Evolutionary conservation across 768 basidiomycete genomes (phyloP).

Genomic region (Auricularia sp.): DNA sequence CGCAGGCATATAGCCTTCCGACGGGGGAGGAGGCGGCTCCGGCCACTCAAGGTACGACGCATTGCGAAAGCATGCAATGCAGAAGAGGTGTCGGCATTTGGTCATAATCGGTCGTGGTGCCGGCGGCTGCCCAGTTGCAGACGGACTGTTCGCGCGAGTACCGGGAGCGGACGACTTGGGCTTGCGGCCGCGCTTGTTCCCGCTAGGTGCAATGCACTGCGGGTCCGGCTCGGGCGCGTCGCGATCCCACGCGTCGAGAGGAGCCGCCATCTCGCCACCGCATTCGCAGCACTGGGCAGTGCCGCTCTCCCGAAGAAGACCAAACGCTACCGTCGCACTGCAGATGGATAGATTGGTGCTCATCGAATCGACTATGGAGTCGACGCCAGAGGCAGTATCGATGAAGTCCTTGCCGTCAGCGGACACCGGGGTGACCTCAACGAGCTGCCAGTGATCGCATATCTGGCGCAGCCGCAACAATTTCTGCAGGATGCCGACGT

Average conservation of each 20-base stretch:
- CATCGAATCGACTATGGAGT: conserved; percentile 71
- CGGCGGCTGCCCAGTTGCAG: conserved; percentile 10
- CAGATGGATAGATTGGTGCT: conserved; percentile 47
- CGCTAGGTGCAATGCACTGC: conserved; percentile 33
- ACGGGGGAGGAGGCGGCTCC: conserved; percentile 22
- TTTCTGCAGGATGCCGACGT: conserved; percentile 94
- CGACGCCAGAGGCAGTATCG: conserved; percentile 46
- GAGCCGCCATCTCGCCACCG: conserved; percentile 56
- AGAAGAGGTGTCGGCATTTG: conserved; percentile 91
- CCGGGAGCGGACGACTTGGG: conserved; percentile 4
- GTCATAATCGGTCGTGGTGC: conserved; percentile 65
- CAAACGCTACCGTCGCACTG: conserved; percentile 75
- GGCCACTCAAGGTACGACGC: conserved; percentile 80
- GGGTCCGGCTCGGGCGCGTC: conserved; percentile 36
- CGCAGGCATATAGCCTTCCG: background rate
- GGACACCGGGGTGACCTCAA: conserved; percentile 52
- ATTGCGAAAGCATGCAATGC: conserved; percentile 71
- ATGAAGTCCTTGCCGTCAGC: conserved; percentile 29
- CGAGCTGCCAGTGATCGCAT: conserved; percentile 90
- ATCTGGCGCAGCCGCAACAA: conserved; percentile 94
- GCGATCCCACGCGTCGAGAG: conserved; percentile 35
- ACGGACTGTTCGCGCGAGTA: background rate
- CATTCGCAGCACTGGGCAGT: conserved; percentile 88
- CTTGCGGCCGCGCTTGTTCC: conserved; percentile 42
- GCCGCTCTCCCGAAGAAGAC: conserved; percentile 76